These are phyloP conservation scores for Aquilaria sinensis DNA, from an alignment of 345 rosid genomes.

Conservation along the genomic window DNA sequence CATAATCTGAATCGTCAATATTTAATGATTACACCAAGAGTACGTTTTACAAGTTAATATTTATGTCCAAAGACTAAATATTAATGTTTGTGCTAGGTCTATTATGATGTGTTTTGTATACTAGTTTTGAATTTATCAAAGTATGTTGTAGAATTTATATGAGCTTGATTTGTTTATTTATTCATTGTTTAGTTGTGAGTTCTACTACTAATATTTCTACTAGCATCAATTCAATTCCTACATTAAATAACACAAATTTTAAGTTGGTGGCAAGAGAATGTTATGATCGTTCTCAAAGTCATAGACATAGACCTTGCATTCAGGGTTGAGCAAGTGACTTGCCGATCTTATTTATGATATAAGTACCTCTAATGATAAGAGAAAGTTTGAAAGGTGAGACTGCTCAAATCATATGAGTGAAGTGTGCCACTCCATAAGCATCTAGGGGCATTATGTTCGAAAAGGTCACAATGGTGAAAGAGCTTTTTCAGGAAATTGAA, in stretches of 20 bases:
- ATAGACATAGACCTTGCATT: conserved; percentile 12
- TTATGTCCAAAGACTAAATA: too few relatives aligned
- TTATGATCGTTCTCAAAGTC: background rate
- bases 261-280: background rate
- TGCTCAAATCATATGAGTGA: background rate
- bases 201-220: background rate
- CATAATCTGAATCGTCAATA: background rate
- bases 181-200: background rate
- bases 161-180: too few relatives aligned
- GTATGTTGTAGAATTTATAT: too few relatives aligned
- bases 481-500: too few relatives aligned
- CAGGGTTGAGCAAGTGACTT: background rate
- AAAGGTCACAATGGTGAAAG: background rate
- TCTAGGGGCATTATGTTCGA: background rate
- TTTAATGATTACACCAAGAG: background rate
- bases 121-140: too few relatives aligned
- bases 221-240: conserved; percentile 7
- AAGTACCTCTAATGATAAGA: background rate
- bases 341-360: background rate
- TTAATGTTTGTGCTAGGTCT: too few relatives aligned
- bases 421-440: background rate
- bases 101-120: too few relatives aligned
- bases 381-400: conserved; percentile 3
- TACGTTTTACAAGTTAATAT: too few relatives aligned
- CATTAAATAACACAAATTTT: conserved; percentile 8